Evolutionary conservation across 2,329 filamentous ascomycete genomes (phyloP), one percentile per base, ranked within the genome.

Genomic region (Clathrospora elynae): DNA sequence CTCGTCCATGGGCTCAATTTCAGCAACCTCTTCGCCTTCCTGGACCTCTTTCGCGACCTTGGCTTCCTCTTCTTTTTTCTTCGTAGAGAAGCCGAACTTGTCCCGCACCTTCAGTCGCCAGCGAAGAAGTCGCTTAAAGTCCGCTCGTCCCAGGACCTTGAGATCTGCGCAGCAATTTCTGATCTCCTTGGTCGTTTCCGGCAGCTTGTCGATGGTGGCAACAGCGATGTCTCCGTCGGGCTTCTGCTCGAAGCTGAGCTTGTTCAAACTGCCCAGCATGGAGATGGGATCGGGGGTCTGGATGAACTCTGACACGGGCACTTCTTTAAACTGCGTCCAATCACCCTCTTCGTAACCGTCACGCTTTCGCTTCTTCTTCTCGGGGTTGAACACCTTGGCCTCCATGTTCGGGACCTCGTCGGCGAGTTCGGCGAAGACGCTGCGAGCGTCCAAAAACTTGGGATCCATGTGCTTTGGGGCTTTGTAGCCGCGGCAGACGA

Each of bases 321-420:
- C 81, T 64, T 96, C 89, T 68, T 96, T 95, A 76, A 87, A 95
- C 61, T 96, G 89, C 4, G 84, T 92, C 70, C 86, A 96, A 55
- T 99, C 90, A 23, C 90, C 92, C 71, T 99, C 93, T 56, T 97
- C 92, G 56, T 99, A 99, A 78, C 93, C 93, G 30, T 95, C 92
- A 77, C 93, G 81, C 81, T 96, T 97, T 45, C 93, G 79, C 82
- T 96, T 99, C 80, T 97, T 99, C 66, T 89, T 79, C 67, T 99
- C 93, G 0, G 93, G 93, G 55, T 99, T 96, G 78, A 92, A 99
- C 2, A 99, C 93, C 70, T 95, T 96, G 25, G 93, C 93, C 70
- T 99, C 93, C 58, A 97, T 95, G 71, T 97, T 99, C 1, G 90
- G 90, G 0, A 86, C 87, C 2, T 88, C 83, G 43, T 87, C 88